A percentile compares a stretch with the other conserved stretches of the same genome.
Evolutionary conservation across 2,329 filamentous ascomycete genomes (phyloP).

Genomic region (Colletotrichum navitas): DNA sequence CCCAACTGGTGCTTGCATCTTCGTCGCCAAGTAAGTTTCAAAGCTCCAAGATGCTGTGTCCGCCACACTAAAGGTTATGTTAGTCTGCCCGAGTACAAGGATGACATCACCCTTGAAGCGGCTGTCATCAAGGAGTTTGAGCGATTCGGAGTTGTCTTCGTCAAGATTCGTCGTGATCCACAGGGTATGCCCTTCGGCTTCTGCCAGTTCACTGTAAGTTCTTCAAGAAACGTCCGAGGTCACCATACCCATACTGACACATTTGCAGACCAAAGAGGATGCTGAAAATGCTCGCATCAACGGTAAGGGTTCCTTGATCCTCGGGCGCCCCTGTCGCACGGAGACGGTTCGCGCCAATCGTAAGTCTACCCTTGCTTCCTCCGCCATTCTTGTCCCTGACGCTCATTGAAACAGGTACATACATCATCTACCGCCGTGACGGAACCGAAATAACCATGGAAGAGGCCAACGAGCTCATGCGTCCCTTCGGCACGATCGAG

Average conservation of each 20-base stretch:
- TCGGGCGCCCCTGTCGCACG: conserved; percentile 69
- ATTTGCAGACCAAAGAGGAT: conserved; percentile 59
- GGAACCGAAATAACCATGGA: conserved; percentile 54
- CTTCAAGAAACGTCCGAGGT: not conserved
- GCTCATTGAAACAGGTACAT: conserved; percentile 56
- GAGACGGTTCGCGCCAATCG: conserved; percentile 72
- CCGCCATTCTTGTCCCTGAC: conserved; percentile 44
- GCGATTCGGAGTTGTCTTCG: conserved; percentile 67
- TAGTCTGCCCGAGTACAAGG: conserved; percentile 64
- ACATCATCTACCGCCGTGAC: conserved; percentile 59
- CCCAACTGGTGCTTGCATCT: conserved; percentile 69
- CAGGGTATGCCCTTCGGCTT: conserved; percentile 73
- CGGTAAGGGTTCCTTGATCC: conserved; percentile 63
- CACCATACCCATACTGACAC: conserved; percentile 45
- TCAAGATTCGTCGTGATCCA: conserved; percentile 73
- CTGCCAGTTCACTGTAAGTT: conserved; percentile 70
- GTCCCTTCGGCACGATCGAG: conserved; percentile 60
- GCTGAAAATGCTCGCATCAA: conserved; percentile 62
- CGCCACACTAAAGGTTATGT: conserved; percentile 33
- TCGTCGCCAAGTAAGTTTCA: conserved; percentile 73
- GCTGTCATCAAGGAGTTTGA: conserved; percentile 67
- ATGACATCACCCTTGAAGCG: conserved; percentile 64
- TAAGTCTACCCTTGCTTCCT: conserved; percentile 51
- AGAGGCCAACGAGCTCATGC: conserved; percentile 60
- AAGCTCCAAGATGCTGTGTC: not conserved